Percentiles rank a stretch among this genome's conserved stretches.
These are phyloP conservation scores for Heliamphora pulchella DNA, from an alignment of 179 eudicot species.

Conservation along the genomic window DNA sequence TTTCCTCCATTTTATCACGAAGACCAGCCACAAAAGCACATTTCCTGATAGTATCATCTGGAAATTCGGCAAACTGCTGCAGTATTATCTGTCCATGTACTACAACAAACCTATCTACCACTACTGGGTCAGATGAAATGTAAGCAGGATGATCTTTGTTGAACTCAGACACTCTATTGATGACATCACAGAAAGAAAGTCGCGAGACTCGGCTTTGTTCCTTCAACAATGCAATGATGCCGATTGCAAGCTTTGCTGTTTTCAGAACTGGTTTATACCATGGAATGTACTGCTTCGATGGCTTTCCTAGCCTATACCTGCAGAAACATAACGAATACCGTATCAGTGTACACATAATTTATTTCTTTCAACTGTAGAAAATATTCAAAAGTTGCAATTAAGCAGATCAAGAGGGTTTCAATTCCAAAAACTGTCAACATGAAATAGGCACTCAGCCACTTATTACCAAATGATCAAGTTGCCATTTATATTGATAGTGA, in stretches of 20 bases:
- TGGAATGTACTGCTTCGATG: constrained; percentile 86
- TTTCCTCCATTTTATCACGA: constrained; percentile 56
- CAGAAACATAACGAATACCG: constrained; percentile 3
- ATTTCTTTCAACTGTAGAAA: neutral
- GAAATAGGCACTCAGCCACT: neutral
- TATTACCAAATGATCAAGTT: neutral
- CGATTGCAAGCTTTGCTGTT: constrained; percentile 73
- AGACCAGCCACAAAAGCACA: constrained; percentile 74
- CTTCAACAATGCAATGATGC: constrained; percentile 75
- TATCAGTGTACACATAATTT: neutral
- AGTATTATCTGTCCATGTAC: constrained; percentile 91
- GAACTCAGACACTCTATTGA: constrained; percentile 62
- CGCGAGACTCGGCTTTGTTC: constrained; percentile 85
- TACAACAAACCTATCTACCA: constrained; percentile 75
- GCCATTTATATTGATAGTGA: neutral
- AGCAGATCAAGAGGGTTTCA: neutral
- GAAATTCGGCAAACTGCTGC: constrained; percentile 89
- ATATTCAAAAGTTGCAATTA: neutral
- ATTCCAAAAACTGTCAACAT: neutral
- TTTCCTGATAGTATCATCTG: constrained; percentile 58
- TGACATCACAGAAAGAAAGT: constrained; percentile 63
- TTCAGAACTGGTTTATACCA: constrained; percentile 88
- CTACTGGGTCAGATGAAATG: constrained; percentile 57
- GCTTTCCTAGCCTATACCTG: constrained; percentile 98
- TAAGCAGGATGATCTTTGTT: constrained; percentile 64